Conservation (phyloP, 2,329 filamentous ascomycete species). For the Daldinia sp. region DNA sequence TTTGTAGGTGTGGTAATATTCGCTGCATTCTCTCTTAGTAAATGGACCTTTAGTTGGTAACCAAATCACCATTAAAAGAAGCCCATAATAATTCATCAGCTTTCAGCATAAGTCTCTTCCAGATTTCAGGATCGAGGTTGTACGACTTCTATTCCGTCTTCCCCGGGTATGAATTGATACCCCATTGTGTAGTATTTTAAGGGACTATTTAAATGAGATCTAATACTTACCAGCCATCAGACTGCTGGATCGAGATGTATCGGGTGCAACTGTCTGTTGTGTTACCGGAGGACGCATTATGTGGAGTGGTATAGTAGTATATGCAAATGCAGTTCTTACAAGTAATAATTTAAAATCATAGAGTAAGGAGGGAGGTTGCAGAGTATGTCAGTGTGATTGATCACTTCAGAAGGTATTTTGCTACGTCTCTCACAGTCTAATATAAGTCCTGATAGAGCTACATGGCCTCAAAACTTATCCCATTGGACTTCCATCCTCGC, state of each 20-base stretch:
- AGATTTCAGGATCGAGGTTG: not conserved
- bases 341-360: not conserved
- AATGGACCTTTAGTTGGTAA: not conserved
- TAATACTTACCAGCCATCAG: constrained; percentile 5
- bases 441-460: not conserved
- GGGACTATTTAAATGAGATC: not conserved
- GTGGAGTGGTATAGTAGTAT: not conserved
- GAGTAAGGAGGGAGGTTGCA: not conserved
- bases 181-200: constrained; percentile 6
- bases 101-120: not conserved
- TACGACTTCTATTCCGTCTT: not conserved
- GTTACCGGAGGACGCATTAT: constrained; percentile 10
- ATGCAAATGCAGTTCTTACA: not conserved
- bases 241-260: constrained; percentile 2
- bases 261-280: constrained; percentile 6
- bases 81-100: not conserved
- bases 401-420: not conserved
- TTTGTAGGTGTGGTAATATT: not conserved
- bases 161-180: not conserved
- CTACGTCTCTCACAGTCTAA: not conserved
- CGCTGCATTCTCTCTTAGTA: not conserved
- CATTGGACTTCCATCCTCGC: not conserved
- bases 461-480: not conserved
- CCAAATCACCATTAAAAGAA: not conserved
- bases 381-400: constrained; percentile 6